Percentiles rank a stretch among this genome's conserved stretches.
Evolutionary conservation across 2,329 filamentous ascomycete genomes (phyloP).

Genomic region (Karstenula rhodostoma): DNA sequence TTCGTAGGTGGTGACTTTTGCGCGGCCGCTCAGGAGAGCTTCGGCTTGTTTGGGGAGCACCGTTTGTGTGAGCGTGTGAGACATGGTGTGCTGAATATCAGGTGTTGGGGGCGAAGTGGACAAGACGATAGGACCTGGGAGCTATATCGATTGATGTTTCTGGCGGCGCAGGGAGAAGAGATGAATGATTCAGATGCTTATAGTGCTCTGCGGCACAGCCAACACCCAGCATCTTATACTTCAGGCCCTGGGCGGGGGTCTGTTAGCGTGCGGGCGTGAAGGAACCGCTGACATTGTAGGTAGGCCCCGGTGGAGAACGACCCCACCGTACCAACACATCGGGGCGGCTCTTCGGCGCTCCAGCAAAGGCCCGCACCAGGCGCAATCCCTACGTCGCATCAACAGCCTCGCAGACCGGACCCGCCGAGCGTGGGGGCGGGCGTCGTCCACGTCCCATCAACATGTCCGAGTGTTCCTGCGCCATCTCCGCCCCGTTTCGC

Average conservation of each 20-base stretch:
- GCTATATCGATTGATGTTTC: background rate
- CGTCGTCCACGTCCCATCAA: background rate
- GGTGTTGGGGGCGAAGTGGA: background rate
- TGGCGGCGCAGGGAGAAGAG: background rate
- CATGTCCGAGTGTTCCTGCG: constrained; percentile 8
- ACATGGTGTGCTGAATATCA: background rate
- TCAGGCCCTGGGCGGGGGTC: background rate
- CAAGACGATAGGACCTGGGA: background rate
- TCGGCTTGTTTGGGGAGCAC: constrained; percentile 33
- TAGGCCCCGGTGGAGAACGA: background rate
- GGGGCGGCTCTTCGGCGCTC: background rate
- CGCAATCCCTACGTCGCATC: background rate
- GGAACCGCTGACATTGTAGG: background rate
- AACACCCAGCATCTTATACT: background rate
- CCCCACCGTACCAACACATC: background rate
- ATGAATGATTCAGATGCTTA: background rate
- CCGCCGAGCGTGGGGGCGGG: constrained; percentile 5
- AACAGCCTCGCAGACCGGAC: background rate
- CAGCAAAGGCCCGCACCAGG: background rate
- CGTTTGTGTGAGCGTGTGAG: constrained; percentile 5
- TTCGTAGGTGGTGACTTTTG: constrained; percentile 40
- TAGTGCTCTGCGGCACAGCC: background rate
- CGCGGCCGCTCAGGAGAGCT: constrained; percentile 30
- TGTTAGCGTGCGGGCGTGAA: background rate
- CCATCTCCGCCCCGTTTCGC: constrained; percentile 9